These are phyloP conservation scores for Stachybotrys echinatus DNA, from an alignment of 2,329 filamentous ascomycete species.

Conservation along the genomic window DNA sequence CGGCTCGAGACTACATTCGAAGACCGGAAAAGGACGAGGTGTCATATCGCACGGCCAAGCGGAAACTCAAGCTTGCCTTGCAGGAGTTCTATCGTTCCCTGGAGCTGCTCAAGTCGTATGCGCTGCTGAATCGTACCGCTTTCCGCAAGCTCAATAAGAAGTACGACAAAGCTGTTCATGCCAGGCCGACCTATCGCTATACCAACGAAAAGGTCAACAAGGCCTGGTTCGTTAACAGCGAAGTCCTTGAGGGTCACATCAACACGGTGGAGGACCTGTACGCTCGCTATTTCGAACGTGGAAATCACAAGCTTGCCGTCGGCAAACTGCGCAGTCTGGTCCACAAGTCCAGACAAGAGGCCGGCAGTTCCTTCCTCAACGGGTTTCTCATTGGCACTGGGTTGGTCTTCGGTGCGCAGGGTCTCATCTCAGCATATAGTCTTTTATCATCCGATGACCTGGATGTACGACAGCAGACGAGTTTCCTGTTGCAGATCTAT, in stretches of 20 bases:
- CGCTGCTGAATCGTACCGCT: constrained; percentile 82
- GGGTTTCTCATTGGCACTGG: constrained; percentile 66
- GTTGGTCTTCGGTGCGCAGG: constrained; percentile 60
- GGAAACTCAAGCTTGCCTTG: constrained; percentile 84
- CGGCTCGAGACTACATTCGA: constrained; percentile 45
- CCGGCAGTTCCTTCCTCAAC: constrained; percentile 53
- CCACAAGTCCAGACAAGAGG: constrained; percentile 51
- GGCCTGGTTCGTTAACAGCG: constrained; percentile 87
- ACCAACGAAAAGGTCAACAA: constrained; percentile 89
- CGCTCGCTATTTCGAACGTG: constrained; percentile 87
- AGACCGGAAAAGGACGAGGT: constrained; percentile 50
- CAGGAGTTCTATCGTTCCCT: constrained; percentile 91
- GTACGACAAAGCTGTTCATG: constrained; percentile 86
- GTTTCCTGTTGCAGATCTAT: constrained; percentile 82
- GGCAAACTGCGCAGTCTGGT: constrained; percentile 76
- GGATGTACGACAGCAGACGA: constrained; percentile 46
- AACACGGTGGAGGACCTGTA: constrained; percentile 84
- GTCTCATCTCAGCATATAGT: constrained; percentile 53
- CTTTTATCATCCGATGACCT: constrained; percentile 46
- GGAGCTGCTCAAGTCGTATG: constrained; percentile 88
- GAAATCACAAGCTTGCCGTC: constrained; percentile 86
- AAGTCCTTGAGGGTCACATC: constrained; percentile 76
- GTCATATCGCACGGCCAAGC: constrained; percentile 80
- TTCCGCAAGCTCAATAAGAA: constrained; percentile 99
- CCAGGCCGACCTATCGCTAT: constrained; percentile 71